Evolutionary conservation across 306 rosid genomes (phyloP).

Genomic region (Hippophae gyantsensis): DNA sequence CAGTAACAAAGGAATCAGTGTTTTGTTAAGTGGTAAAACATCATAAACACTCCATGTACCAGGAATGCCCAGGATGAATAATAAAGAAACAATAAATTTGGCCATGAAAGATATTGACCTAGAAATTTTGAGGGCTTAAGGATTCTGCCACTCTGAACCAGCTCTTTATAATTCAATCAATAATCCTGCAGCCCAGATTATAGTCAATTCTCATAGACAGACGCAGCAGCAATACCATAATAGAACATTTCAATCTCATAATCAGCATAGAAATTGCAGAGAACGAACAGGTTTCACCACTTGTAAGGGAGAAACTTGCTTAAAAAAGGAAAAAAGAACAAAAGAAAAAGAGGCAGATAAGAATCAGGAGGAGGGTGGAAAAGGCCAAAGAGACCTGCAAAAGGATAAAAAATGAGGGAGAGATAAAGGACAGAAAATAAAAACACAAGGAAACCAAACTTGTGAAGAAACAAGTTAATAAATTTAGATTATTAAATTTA

Average conservation of each 20-base stretch:
- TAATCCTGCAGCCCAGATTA: conserved; percentile 49
- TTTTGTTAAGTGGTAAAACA: too few species aligned
- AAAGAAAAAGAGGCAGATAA: neutral
- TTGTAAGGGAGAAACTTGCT: too few species aligned
- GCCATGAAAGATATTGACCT: conserved; percentile 38
- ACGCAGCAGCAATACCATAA: conserved; percentile 24
- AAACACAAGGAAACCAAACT: too few species aligned
- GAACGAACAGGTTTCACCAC: neutral
- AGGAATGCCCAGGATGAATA: neutral
- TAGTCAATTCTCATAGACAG: conserved; percentile 27
- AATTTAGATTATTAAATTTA: too few species aligned
- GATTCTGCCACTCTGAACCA: conserved; percentile 40
- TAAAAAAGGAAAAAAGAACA: neutral
- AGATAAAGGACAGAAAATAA: too few species aligned
- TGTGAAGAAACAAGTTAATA: too few species aligned
- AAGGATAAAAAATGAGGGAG: too few species aligned
- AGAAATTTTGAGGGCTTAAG: conserved; percentile 32
- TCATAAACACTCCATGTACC: neutral
- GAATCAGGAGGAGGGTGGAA: too few species aligned
- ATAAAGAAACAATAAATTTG: conserved; percentile 18
- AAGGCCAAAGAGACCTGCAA: too few species aligned
- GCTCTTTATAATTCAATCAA: conserved; percentile 34
- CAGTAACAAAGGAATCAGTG: too few species aligned
- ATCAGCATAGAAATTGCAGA: conserved; percentile 10
- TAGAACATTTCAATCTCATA: conserved; percentile 5